Base-by-base conservation (phyloP, 2,329 filamentous ascomycete genomes). In the Sporothrix globosa region DNA sequence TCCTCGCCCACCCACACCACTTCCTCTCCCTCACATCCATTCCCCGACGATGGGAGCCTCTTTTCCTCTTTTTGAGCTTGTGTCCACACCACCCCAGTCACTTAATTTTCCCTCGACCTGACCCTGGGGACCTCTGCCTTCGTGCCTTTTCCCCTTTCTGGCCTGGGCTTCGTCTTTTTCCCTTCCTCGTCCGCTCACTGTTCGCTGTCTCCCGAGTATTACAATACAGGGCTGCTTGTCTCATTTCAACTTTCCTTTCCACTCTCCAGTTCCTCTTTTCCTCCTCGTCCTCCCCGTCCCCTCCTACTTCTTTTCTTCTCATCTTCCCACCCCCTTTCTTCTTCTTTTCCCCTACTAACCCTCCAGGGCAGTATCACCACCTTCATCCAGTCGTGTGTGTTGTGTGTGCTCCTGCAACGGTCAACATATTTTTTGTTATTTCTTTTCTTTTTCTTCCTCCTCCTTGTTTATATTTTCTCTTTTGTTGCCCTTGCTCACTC, bases 41-140 rank as follows among this genome's bases (percentile, higher is more conserved):
- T 61, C 56, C 34, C 56, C 56, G 30, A 39, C 30, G 21, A 46
- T 34, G 58, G 21, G 58, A 63, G 58, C 61, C 46, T 56, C 65
- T 54, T 68, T 66, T 68, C 69, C 48, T 67, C 56, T 63, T 67
- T 60, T 52, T 30, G 48, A 52, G 17, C 60, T 46, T 52, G 67
- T 69, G 61, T 39, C 70, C 70, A 71, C 66, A 56, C 71, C 70
- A 58, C 72, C 71, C 71, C 56, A 24, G 71, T 70, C 72, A 58
- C 58, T 60, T 69, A 71, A 71, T 71, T 66, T 70, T 70, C 34
- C 41, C 67, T 68, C 58, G 56, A 63, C 58, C 58, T 63, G 58
- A 61, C 34, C 56, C 56, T 44, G 56, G 34, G 44, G 56, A 66
- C 69, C 63, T 60, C 39, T 34, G 34, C 34, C 27, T 34, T 4